Conservation (phyloP, 148 eudicot genomes). For the Vaccinium darrowii region DNA sequence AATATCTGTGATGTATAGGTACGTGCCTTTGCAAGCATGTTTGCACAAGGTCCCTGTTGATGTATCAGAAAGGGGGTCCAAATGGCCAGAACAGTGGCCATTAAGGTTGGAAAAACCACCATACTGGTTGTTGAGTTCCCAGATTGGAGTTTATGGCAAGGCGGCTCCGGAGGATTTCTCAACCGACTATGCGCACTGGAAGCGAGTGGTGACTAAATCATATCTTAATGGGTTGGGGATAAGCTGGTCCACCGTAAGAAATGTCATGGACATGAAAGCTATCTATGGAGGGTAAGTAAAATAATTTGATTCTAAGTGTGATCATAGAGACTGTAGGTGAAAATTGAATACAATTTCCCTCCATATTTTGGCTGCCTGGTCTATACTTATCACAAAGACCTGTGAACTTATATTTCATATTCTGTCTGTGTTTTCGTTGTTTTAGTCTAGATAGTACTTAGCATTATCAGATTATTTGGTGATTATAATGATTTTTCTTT, state of each 20-base stretch:
- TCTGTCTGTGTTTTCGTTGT: not conserved
- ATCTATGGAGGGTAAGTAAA: slow-evolving; percentile 69
- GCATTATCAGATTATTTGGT: not conserved
- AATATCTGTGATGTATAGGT: slow-evolving; percentile 35
- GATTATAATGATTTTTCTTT: not conserved
- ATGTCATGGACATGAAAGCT: slow-evolving; percentile 84
- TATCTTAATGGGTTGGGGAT: slow-evolving; percentile 68
- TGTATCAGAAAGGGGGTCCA: slow-evolving; percentile 54
- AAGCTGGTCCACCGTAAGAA: slow-evolving; percentile 63
- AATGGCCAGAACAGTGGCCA: slow-evolving; percentile 72
- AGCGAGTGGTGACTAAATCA: slow-evolving; percentile 46
- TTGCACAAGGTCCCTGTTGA: slow-evolving; percentile 59
- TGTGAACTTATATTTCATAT: not conserved
- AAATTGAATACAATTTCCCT: not conserved
- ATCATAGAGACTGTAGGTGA: not conserved
- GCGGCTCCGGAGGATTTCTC: slow-evolving; percentile 63
- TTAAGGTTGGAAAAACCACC: slow-evolving; percentile 54
- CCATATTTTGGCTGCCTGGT: not conserved
- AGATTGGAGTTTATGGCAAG: slow-evolving; percentile 64
- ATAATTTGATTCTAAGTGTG: not conserved
- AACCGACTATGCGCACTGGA: slow-evolving; percentile 64
- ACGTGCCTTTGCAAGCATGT: slow-evolving; percentile 60
- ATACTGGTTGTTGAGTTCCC: slow-evolving; percentile 57
- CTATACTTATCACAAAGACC: not conserved
- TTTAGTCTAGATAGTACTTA: not conserved